Conservation (phyloP, 805 yeast genomes). For the Wickerhamiella alocasiicola region DNA sequence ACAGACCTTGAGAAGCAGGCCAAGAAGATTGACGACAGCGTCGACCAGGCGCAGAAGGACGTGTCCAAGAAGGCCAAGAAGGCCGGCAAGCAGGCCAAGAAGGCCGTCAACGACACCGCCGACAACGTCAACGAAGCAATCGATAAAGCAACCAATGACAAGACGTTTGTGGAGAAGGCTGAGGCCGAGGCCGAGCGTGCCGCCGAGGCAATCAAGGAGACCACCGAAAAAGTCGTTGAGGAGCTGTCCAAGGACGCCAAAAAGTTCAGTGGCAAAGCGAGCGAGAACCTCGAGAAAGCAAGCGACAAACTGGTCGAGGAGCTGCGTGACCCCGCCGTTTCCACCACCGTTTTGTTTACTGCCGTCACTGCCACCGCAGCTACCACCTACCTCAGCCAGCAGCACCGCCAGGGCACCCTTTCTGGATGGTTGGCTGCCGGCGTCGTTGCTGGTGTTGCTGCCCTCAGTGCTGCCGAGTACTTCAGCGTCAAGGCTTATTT, state of each 20-base stretch:
- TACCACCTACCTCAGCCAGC: conserved; percentile 22
- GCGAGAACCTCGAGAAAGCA: conserved; percentile 15
- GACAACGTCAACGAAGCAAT: conserved; percentile 1
- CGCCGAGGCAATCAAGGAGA: conserved; percentile 11
- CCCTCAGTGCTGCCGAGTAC: conserved; percentile 22
- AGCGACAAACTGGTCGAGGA: conserved; percentile 20
- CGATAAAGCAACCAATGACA: conserved; percentile 10
- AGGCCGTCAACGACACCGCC: conserved; percentile 8
- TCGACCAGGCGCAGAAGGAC: conserved; percentile 5
- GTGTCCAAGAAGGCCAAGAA: conserved; percentile 8
- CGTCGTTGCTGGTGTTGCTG: conserved; percentile 22
- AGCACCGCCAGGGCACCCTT: conserved; percentile 22
- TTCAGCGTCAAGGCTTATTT: conserved; percentile 23
- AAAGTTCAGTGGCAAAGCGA: conserved; percentile 14
- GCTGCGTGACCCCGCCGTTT: conserved; percentile 22
- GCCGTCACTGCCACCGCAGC: conserved; percentile 24
- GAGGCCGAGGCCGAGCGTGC: conserved; percentile 12
- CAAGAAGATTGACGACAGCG: conserved; percentile 7
- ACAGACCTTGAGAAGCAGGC: conserved; percentile 2
- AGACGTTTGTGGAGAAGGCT: conserved; percentile 5
- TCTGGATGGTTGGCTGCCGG: conserved; percentile 18
- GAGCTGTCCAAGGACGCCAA: conserved; percentile 12
- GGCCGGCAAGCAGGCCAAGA: conserved; percentile 9
- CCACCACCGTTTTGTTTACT: conserved; percentile 22
- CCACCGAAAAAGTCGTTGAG: conserved; percentile 8